Conservation (phyloP, 2,329 filamentous ascomycete species). For the Aureobasidium melanogenum region DNA sequence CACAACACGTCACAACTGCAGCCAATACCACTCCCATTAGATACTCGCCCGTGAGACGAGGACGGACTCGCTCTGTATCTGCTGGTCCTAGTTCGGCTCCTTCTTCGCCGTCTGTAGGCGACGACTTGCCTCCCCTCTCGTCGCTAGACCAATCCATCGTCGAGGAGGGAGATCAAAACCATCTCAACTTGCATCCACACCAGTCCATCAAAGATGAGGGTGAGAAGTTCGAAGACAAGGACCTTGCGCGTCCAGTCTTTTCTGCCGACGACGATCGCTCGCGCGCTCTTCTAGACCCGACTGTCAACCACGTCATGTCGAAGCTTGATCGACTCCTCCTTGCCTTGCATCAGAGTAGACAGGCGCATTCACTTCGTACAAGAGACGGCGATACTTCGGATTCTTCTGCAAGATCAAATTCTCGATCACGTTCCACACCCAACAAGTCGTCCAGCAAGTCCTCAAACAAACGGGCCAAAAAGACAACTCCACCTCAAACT, state of each 20-base stretch:
- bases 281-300: constrained; percentile 54
- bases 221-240: constrained; percentile 1
- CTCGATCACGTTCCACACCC: not conserved
- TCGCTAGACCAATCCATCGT: not conserved
- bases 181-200: not conserved
- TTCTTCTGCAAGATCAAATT: not conserved
- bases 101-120: not conserved
- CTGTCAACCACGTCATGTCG: constrained; percentile 59
- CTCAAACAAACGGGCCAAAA: not conserved
- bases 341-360: constrained; percentile 53
- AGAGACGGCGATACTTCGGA: constrained; percentile 3
- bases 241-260: constrained; percentile 40
- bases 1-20: not conserved
- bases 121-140: not conserved
- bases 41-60: not conserved
- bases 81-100: not conserved
- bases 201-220: not conserved
- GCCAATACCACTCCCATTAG: not conserved
- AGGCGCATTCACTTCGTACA: constrained; percentile 16
- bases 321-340: constrained; percentile 61
- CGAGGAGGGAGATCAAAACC: not conserved
- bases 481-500: not conserved
- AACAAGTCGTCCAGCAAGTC: not conserved
- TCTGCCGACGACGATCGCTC: constrained; percentile 65
- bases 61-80: not conserved